phyloP scores from a whole-genome alignment of 139 green algal species.

The Chlamydomonas incerta region DNA sequence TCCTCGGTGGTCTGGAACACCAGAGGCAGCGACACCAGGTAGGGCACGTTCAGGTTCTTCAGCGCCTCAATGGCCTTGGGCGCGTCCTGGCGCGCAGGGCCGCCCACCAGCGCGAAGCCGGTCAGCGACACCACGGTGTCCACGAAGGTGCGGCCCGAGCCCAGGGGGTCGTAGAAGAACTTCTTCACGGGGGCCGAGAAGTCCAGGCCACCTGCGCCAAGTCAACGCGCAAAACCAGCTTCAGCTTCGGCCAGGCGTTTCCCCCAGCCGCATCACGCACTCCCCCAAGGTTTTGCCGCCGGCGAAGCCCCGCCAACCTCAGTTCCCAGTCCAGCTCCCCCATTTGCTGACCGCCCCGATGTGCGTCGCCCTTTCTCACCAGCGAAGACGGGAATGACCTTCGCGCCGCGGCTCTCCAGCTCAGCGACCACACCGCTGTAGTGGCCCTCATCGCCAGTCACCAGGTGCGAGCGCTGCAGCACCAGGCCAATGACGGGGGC shows the following conservation, averaged over 20 bases:
- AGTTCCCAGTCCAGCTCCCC: too few species aligned
- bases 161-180: conserved; percentile 99
- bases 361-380: too few species aligned
- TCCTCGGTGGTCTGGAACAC: conserved; percentile 99
- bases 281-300: too few species aligned
- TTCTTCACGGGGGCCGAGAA: conserved; percentile 97
- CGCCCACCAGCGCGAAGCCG: conserved; percentile 97
- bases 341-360: too few species aligned
- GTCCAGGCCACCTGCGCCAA: conserved; percentile 91
- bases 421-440: conserved; percentile 93
- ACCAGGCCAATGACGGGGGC: conserved; percentile 96
- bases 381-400: conserved; percentile 97
- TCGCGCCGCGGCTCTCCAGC: conserved; percentile 93
- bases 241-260: too few species aligned
- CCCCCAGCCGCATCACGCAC: too few species aligned
- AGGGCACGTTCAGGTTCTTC: conserved; percentile 96
- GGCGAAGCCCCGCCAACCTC: too few species aligned
- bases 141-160: conserved; percentile 81
- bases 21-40: conserved; percentile 96
- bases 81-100: conserved; percentile 85
- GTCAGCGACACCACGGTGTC: conserved; percentile 94
- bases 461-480: conserved; percentile 97
- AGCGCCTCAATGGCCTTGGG: conserved; percentile 97
- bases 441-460: conserved; percentile 98
- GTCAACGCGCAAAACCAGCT: too few species aligned